These are phyloP conservation scores for Kluyveromyces wickerhamii DNA, from an alignment of 805 yeast species.

Conservation along the genomic window DNA sequence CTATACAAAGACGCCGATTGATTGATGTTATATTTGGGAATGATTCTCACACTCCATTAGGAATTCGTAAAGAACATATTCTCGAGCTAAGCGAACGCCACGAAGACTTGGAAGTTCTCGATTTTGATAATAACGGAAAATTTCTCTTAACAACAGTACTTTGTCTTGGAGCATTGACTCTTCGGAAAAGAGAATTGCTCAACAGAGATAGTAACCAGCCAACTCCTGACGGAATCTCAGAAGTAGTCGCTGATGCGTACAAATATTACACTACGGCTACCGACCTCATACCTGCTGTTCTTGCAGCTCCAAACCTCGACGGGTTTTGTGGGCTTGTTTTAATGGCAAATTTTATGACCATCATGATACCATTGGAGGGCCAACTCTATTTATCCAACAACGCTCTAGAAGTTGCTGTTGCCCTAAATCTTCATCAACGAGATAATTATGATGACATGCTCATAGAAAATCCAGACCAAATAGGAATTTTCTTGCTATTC, in stretches of 20 bases:
- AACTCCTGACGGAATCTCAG: background rate
- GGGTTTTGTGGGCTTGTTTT: constrained; percentile 7
- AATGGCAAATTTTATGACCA: constrained; percentile 7
- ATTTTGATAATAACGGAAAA: constrained; percentile 3
- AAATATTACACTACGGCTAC: background rate
- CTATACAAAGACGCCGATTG: background rate
- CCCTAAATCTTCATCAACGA: background rate
- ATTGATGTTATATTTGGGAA: constrained; percentile 2
- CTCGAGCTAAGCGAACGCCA: constrained; percentile 1
- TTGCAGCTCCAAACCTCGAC: constrained; percentile 1
- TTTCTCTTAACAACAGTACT: constrained; percentile 6
- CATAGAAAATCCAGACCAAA: background rate
- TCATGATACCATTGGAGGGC: constrained; percentile 6
- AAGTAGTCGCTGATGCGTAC: background rate
- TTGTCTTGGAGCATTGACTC: constrained; percentile 7
- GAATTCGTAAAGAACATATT: constrained; percentile 1
- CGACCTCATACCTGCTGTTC: constrained; percentile 1
- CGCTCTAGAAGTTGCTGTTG: constrained; percentile 6
- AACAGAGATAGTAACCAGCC: background rate
- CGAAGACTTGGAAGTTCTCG: background rate
- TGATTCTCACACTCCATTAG: constrained; percentile 2
- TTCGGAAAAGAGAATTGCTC: constrained; percentile 6
- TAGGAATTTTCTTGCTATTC: constrained; percentile 5
- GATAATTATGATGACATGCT: background rate
- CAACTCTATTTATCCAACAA: constrained; percentile 5